Percentiles rank a stretch among this genome's conserved stretches.
phyloP scores from a whole-genome alignment of 345 rosid species.

The Microcos paniculata region DNA sequence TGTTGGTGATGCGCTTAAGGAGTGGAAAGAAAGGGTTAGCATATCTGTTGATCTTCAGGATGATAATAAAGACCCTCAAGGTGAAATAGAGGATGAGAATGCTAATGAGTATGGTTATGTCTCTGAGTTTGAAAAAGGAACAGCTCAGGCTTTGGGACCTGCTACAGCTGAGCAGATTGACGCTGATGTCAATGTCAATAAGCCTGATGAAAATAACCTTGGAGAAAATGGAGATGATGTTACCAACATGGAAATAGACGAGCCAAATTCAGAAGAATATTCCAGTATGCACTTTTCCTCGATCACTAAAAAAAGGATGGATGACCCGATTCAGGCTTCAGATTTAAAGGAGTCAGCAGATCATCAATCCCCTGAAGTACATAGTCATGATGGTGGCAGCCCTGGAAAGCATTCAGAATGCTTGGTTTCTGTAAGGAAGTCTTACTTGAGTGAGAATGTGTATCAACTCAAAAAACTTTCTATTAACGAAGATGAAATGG shows the following conservation, averaged over 20 bases:
- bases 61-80: conserved; percentile 45
- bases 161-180: conserved; percentile 83
- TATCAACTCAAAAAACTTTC: conserved; percentile 44
- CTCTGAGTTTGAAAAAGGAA: conserved; percentile 70
- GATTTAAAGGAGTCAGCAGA: conserved; percentile 34
- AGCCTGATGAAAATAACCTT: conserved; percentile 47
- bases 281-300: conserved; percentile 34
- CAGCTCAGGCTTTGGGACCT: conserved; percentile 86
- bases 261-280: conserved; percentile 41
- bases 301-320: conserved; percentile 30
- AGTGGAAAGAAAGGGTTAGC: conserved; percentile 90
- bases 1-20: conserved; percentile 84
- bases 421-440: conserved; percentile 53
- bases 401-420: conserved; percentile 40
- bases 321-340: conserved; percentile 41
- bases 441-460: conserved; percentile 40
- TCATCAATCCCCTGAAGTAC: conserved; percentile 34
- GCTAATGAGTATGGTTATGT: conserved; percentile 79
- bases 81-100: conserved; percentile 65
- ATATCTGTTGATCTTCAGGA: conserved; percentile 61
- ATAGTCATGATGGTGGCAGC: conserved; percentile 31
- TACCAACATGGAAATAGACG: conserved; percentile 65
- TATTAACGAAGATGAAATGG: conserved; percentile 39
- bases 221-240: conserved; percentile 41
- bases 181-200: conserved; percentile 39